Conservation (phyloP, 164 flowering plant species). For the Cinnamomum chago region DNA sequence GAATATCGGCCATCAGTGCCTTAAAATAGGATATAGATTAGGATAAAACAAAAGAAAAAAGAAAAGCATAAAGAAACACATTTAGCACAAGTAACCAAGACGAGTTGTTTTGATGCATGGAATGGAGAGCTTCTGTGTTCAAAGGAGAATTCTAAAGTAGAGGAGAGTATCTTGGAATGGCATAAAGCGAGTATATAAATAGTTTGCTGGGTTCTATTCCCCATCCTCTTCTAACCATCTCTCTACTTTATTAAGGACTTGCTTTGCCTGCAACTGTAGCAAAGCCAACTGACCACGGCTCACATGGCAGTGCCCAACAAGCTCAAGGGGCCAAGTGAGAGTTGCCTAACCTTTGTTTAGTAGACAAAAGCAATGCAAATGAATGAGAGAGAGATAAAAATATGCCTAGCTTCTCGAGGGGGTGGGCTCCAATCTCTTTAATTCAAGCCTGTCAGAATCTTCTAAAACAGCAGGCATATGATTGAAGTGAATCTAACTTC, state of each 20-base stretch:
- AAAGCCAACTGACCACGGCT: neutral
- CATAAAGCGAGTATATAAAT: constrained; percentile 57
- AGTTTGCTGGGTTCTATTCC: constrained; percentile 15
- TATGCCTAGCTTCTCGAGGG: constrained; percentile 81
- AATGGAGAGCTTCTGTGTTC: constrained; percentile 37
- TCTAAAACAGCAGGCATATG: constrained; percentile 63
- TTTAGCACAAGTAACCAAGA: constrained; percentile 52
- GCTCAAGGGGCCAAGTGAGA: constrained; percentile 10
- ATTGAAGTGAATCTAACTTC: constrained; percentile 63
- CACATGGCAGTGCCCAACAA: constrained; percentile 22
- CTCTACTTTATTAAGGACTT: constrained; percentile 27
- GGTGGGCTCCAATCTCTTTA: constrained; percentile 46
- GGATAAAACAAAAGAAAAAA: constrained; percentile 11
- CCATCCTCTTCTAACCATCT: constrained; percentile 8
- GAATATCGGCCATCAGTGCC: too few species aligned
- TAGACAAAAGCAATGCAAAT: constrained; percentile 43
- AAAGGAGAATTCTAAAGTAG: constrained; percentile 41
- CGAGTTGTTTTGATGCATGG: constrained; percentile 37
- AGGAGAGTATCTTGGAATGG: constrained; percentile 42
- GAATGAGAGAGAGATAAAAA: constrained; percentile 31
- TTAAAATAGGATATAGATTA: neutral
- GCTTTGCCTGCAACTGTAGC: constrained; percentile 34
- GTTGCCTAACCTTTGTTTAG: constrained; percentile 31
- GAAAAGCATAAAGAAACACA: constrained; percentile 54
- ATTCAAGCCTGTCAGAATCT: constrained; percentile 65